phyloP scores from a whole-genome alignment of 2,329 filamentous ascomycete genomes.

The Cytospora piceicola region DNA sequence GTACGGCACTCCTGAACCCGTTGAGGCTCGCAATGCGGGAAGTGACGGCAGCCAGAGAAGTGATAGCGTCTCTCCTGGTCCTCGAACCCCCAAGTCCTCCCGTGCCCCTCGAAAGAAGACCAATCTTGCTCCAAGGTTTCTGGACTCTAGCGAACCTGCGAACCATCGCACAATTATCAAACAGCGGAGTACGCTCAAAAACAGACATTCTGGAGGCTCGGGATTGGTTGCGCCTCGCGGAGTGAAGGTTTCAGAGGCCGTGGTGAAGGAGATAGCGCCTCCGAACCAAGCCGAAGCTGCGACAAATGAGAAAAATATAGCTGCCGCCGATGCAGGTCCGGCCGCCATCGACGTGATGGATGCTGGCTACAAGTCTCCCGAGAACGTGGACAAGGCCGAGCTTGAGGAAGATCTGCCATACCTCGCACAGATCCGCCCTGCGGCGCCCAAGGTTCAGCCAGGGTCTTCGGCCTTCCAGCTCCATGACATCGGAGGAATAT shows the following conservation, averaged over 20 bases:
- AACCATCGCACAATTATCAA: constrained; percentile 24
- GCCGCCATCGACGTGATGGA: not conserved
- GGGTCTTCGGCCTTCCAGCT: not conserved
- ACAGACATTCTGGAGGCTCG: constrained; percentile 6
- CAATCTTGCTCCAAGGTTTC: not conserved
- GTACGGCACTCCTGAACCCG: constrained; percentile 11
- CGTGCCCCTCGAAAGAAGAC: constrained; percentile 16
- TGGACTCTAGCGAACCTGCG: constrained; percentile 8
- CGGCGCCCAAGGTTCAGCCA: constrained; percentile 5
- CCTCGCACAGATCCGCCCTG: constrained; percentile 25
- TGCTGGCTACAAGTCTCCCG: not conserved
- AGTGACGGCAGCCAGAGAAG: constrained; percentile 7
- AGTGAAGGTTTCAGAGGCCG: constrained; percentile 26
- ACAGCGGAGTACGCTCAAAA: constrained; percentile 21
- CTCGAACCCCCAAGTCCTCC: constrained; percentile 3
- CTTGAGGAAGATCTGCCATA: constrained; percentile 27
- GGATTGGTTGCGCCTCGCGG: constrained; percentile 23
- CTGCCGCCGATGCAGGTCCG: not conserved
- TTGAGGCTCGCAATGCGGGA: constrained; percentile 2
- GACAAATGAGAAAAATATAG: not conserved
- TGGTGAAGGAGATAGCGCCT: constrained; percentile 21
- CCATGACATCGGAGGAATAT: not conserved
- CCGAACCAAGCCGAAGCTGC: not conserved
- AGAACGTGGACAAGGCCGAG: constrained; percentile 4
- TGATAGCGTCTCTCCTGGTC: constrained; percentile 2